Conservation (phyloP, 805 yeast genomes). For the Saccharomyces paradoxus region DNA sequence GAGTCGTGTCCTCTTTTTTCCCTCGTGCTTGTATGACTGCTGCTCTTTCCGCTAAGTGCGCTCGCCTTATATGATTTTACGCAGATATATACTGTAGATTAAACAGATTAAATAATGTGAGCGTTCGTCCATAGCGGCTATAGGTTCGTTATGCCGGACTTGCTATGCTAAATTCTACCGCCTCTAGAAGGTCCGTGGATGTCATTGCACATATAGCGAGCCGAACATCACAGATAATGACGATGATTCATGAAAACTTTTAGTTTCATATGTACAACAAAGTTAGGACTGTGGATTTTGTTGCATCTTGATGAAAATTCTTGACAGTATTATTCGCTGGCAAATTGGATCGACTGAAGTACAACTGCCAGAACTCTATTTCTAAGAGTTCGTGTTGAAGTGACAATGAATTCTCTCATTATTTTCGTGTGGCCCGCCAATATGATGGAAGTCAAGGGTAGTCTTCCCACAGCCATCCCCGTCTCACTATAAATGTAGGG, state of each 20-base stretch:
- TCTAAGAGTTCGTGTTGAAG: constrained; percentile 3
- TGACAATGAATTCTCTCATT: constrained; percentile 3
- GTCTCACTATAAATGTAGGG: constrained; percentile 24
- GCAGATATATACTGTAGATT: not conserved
- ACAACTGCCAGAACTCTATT: constrained; percentile 1
- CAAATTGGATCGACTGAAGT: constrained; percentile 3
- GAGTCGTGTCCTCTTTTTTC: not conserved
- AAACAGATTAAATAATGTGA: not conserved
- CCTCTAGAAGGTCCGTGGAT: not conserved
- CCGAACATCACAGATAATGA: not conserved
- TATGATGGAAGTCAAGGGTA: constrained; percentile 13
- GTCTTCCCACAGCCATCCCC: constrained; percentile 22
- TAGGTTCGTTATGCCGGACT: not conserved
- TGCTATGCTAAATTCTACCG: not conserved
- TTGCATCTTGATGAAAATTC: not conserved
- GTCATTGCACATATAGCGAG: not conserved
- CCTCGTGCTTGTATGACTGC: not conserved
- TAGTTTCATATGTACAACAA: not conserved
- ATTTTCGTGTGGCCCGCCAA: constrained; percentile 10
- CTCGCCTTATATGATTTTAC: not conserved
- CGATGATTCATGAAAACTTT: not conserved
- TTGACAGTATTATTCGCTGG: not conserved
- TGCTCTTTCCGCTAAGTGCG: not conserved
- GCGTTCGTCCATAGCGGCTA: not conserved
- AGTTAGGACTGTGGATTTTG: not conserved